Percentiles rank a stretch among this genome's conserved stretches.
Conservation (phyloP, 225 moss, liverwort and hornwort species). For the Asterella californica region DNA sequence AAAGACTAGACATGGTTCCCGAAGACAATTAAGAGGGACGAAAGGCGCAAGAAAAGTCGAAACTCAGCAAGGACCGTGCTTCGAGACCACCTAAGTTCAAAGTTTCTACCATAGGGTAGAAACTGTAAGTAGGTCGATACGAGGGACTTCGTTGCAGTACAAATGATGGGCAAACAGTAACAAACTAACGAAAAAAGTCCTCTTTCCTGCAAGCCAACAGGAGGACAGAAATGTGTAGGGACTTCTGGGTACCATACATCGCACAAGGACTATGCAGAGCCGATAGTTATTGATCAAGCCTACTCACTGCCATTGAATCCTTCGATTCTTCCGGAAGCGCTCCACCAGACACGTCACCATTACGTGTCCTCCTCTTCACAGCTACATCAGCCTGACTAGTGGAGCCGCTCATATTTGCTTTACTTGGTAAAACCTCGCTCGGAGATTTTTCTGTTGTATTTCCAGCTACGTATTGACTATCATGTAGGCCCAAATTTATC, state of each 20-base stretch:
- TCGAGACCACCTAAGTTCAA: no score
- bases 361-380: conserved; percentile 13
- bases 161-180: not conserved
- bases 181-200: not conserved
- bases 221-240: not conserved
- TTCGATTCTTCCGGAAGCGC: conserved; percentile 2
- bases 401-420: not conserved
- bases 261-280: not conserved
- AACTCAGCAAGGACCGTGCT: no score
- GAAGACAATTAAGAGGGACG: no score
- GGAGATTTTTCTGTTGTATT: not conserved
- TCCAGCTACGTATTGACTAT: not conserved
- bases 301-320: conserved; percentile 34
- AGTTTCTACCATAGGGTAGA: no score
- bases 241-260: not conserved
- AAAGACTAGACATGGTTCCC: no score
- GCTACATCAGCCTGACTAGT: not conserved
- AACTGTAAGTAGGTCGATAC: not conserved
- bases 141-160: no score
- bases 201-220: not conserved
- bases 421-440: not conserved
- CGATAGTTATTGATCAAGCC: not conserved
- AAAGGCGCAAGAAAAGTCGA: no score
- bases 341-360: conserved; percentile 10
- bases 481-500: not conserved